Evolutionary conservation across 257 asterid species (phyloP).

Genomic region (Prunella vulgaris): DNA sequence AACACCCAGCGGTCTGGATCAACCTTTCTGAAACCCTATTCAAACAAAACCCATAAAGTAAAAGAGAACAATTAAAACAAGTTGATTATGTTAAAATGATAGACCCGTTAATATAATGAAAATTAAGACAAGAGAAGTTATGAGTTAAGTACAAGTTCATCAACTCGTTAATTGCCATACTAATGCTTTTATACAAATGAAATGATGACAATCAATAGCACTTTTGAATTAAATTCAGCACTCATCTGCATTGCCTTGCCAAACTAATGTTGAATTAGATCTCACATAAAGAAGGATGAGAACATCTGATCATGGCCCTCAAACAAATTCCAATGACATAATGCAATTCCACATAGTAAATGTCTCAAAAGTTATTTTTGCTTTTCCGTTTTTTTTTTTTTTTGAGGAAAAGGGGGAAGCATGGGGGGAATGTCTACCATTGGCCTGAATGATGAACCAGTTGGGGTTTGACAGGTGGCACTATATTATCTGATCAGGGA

Average conservation of each 20-base stretch:
- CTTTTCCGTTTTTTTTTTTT: too few relatives aligned
- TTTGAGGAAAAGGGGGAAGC: not conserved
- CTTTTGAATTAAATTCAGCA: not conserved
- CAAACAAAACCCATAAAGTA: slow-evolving; percentile 4
- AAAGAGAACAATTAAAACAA: not conserved
- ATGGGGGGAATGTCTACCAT: not conserved
- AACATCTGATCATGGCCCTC: not conserved
- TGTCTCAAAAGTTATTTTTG: not conserved
- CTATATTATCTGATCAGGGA: not conserved
- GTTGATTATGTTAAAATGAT: not conserved
- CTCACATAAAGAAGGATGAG: not conserved
- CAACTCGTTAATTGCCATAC: too few relatives aligned
- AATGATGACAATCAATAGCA: not conserved
- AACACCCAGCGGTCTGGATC: slow-evolving; percentile 97
- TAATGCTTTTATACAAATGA: not conserved
- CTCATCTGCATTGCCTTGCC: not conserved
- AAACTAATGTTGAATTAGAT: not conserved
- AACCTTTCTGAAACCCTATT: slow-evolving; percentile 82
- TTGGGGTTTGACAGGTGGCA: not conserved
- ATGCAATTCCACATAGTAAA: not conserved
- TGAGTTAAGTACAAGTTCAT: too few relatives aligned
- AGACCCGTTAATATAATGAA: not conserved
- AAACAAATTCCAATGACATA: not conserved
- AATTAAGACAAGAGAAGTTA: not conserved
- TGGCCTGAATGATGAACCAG: not conserved